Evolutionary conservation across 2,329 filamentous ascomycete species (phyloP).

Genomic region (Colletotrichum trifolii): DNA sequence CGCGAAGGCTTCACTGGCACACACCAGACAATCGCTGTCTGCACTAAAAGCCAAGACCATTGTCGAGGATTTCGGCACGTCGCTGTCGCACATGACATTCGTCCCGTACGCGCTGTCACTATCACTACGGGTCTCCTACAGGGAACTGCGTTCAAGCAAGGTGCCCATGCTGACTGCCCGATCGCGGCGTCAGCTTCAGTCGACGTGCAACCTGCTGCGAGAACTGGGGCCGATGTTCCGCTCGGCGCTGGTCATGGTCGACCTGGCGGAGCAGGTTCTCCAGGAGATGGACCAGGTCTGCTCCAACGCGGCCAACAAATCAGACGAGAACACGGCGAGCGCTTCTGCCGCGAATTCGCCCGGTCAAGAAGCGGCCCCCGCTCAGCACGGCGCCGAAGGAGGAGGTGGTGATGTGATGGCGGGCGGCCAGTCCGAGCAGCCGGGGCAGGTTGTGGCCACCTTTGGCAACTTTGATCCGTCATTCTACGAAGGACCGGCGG

Average conservation of each 20-base stretch:
- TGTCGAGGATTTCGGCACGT: slow-evolving; percentile 37
- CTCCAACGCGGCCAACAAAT: slow-evolving; percentile 29
- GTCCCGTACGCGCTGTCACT: slow-evolving; percentile 41
- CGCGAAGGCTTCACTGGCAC: slow-evolving; percentile 29
- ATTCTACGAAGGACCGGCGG: slow-evolving; percentile 26
- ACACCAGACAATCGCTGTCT: slow-evolving; percentile 37
- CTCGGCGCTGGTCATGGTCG: slow-evolving; percentile 40
- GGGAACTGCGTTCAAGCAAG: slow-evolving; percentile 39
- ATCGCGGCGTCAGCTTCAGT: slow-evolving; percentile 36
- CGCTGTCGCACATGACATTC: slow-evolving; percentile 40
- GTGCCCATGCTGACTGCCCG: slow-evolving; percentile 35
- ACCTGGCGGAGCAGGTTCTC: slow-evolving; percentile 39
- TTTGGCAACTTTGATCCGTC: slow-evolving; percentile 18
- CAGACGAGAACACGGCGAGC: slow-evolving; percentile 9
- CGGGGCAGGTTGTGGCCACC: background rate
- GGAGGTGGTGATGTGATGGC: background rate
- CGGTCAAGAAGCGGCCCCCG: slow-evolving; percentile 4
- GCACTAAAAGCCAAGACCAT: slow-evolving; percentile 38
- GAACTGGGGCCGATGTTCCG: slow-evolving; percentile 39
- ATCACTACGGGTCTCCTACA: slow-evolving; percentile 40
- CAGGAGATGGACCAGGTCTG: slow-evolving; percentile 39
- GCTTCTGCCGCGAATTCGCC: slow-evolving; percentile 22
- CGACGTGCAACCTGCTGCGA: slow-evolving; percentile 38
- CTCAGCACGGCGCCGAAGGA: background rate
- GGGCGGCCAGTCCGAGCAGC: background rate